Evolutionary conservation across 371 early-diverging fungal genomes (phyloP).

Genomic region (Vairimorpha ceranae): DNA sequence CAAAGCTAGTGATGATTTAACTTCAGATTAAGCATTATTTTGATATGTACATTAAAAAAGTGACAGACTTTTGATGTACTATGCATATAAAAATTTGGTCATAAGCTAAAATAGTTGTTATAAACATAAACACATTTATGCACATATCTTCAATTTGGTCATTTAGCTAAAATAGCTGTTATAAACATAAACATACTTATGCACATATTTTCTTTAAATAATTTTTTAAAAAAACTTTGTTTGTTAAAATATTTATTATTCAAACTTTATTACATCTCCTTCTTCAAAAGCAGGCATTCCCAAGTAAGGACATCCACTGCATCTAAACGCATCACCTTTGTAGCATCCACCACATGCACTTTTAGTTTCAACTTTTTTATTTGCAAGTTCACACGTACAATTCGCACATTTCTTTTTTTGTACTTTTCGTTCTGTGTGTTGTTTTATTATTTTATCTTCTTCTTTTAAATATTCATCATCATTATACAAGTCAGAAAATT

Average conservation of each 20-base stretch:
- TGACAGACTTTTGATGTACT: too few relatives aligned
- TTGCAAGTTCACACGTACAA: slow-evolving; percentile 57
- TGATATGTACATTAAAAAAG: too few relatives aligned
- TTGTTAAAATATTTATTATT: slow-evolving; percentile 5
- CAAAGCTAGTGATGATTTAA: too few relatives aligned
- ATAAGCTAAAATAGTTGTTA: too few relatives aligned
- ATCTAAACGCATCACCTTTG: slow-evolving; percentile 95
- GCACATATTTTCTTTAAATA: neutral
- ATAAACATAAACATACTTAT: too few relatives aligned
- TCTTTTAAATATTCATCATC: slow-evolving; percentile 6
- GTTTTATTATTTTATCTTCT: neutral
- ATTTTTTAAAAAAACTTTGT: neutral
- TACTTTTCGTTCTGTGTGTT: slow-evolving; percentile 3
- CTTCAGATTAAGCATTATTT: too few relatives aligned
- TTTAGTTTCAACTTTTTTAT: slow-evolving; percentile 4
- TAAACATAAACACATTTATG: too few relatives aligned
- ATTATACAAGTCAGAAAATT: neutral
- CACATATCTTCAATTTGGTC: too few relatives aligned
- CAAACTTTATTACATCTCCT: slow-evolving; percentile 75
- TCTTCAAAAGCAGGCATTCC: slow-evolving; percentile 95
- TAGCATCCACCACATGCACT: slow-evolving; percentile 72
- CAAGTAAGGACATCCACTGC: slow-evolving; percentile 84
- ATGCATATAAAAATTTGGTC: too few relatives aligned
- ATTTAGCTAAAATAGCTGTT: too few relatives aligned
- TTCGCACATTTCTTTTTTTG: slow-evolving; percentile 52